Evolutionary conservation across 805 yeast genomes (phyloP), one percentile per base, ranked within the genome.

Genomic region (Kazachstania kunashirensis): DNA sequence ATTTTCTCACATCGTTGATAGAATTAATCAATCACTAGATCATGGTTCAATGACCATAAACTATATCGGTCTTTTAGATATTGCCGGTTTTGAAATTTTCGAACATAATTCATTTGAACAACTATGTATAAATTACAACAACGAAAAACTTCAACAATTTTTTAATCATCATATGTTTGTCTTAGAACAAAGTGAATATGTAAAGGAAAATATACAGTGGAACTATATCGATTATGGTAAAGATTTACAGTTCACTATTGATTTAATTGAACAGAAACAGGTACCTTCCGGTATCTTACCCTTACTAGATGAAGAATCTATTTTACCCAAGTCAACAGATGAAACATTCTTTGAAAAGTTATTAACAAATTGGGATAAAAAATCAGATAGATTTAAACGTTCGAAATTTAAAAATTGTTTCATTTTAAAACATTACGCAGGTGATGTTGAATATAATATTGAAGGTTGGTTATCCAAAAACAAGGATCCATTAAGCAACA

Each of bases 161-260:
- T 92, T 92, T 66, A 92, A 89, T 53, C 96, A 88, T 63, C 96
- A 92, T 56, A 96, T 92, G 61, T 92, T 92, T 73, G 88, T 92
- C 51, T 73, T 92, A 42, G 99, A 92, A 56, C 97, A 92, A 66
- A 95, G 85, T 55, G 97, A 92, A 59, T 92, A 92, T 53, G 70
- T 86, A 40, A 77, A 77, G 41, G 98, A 92, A 63, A 86, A 86
- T 50, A 89, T 92, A 43, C 89, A 86, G 50, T 92, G 98, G 97
- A 77, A 88, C 28, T 92, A 88, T 52, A 80, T 89, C 34, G 98
- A 92, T 55, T 92, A 86, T 61, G 98, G 98, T 12, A 82, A 79
- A 42, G 96, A 92, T 57, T 66, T 92, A 38, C 95, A 89, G 55
- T 94, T 94, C 18, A 89, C 98, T 0, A 92, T 92, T 34, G 94